These are phyloP conservation scores for Vanrija sp. DNA, from an alignment of 1,284 basidiomycete species.

Conservation along the genomic window DNA sequence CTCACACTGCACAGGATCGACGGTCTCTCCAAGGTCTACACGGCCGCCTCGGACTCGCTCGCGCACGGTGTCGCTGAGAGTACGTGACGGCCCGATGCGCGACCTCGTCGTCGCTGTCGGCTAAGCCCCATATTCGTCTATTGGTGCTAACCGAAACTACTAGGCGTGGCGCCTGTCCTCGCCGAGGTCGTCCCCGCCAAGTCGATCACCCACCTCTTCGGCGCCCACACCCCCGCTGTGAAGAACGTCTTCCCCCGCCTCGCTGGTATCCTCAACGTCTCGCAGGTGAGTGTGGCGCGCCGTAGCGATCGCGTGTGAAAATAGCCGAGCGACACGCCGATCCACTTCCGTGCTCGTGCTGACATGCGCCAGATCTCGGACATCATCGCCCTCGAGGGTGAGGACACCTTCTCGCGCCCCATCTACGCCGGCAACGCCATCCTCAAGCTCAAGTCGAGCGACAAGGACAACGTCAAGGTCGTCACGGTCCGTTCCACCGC, in stretches of 20 bases:
- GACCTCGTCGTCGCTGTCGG: not conserved
- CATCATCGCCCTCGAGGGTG: slow-evolving; percentile 78
- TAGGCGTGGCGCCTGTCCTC: slow-evolving; percentile 55
- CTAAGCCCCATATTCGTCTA: not conserved
- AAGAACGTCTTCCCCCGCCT: slow-evolving; percentile 80
- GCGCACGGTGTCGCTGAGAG: slow-evolving; percentile 51
- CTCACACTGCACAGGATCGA: slow-evolving; percentile 35
- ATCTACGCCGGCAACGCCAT: slow-evolving; percentile 99
- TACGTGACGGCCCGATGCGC: slow-evolving; percentile 20
- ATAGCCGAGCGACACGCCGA: not conserved
- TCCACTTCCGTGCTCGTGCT: not conserved
- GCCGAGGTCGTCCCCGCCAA: slow-evolving; percentile 53
- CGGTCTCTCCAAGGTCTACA: slow-evolving; percentile 51
- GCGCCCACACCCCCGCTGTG: slow-evolving; percentile 69
- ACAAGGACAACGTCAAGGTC: slow-evolving; percentile 70
- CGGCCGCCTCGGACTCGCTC: slow-evolving; percentile 48
- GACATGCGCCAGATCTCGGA: slow-evolving; percentile 64
- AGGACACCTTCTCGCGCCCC: slow-evolving; percentile 80
- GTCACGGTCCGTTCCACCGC: slow-evolving; percentile 96
- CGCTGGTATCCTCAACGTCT: slow-evolving; percentile 78
- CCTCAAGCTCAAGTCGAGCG: slow-evolving; percentile 77
- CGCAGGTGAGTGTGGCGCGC: slow-evolving; percentile 46
- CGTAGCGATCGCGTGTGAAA: not conserved
- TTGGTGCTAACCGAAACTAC: slow-evolving; percentile 13
- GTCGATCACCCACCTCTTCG: slow-evolving; percentile 77